A percentile compares a stretch with the other conserved stretches of the same genome.
Evolutionary conservation across 306 rosid genomes (phyloP).

Genomic region (Castanopsis chinensis): DNA sequence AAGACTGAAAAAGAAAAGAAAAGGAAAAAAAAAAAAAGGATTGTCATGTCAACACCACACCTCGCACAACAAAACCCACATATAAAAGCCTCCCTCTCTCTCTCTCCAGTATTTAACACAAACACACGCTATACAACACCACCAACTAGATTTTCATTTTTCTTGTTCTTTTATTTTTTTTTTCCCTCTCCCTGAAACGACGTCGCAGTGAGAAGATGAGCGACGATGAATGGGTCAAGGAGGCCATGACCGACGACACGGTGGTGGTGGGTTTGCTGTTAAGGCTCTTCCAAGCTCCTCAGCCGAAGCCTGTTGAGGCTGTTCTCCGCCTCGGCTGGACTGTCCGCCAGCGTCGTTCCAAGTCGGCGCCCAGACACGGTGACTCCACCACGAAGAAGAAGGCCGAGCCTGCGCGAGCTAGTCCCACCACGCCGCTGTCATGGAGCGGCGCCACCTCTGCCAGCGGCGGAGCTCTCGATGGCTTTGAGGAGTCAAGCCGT

Average conservation of each 20-base stretch:
- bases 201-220: slow-evolving; percentile 28
- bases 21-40: not conserved
- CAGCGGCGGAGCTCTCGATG: slow-evolving; percentile 44
- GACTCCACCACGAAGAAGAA: slow-evolving; percentile 9
- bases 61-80: not conserved
- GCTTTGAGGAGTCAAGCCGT: not conserved
- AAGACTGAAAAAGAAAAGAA: not conserved
- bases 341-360: slow-evolving; percentile 66
- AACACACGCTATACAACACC: slow-evolving; percentile 11
- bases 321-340: slow-evolving; percentile 44
- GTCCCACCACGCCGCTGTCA: slow-evolving; percentile 91
- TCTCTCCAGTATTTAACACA: not conserved
- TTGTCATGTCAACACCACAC: slow-evolving; percentile 2
- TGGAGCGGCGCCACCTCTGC: slow-evolving; percentile 68
- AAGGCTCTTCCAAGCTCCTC: slow-evolving; percentile 34
- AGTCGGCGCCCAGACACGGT: slow-evolving; percentile 23
- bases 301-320: not conserved
- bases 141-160: slow-evolving; percentile 13
- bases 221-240: slow-evolving; percentile 65
- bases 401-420: slow-evolving; percentile 42
- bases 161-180: not conserved
- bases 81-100: slow-evolving; percentile 7
- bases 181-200: not conserved
- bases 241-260: slow-evolving; percentile 63
- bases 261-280: slow-evolving; percentile 21